Evolutionary conservation across 2,329 filamentous ascomycete genomes (phyloP), one percentile per base, ranked within the genome.

Genomic region (Acrocalymma vagum): DNA sequence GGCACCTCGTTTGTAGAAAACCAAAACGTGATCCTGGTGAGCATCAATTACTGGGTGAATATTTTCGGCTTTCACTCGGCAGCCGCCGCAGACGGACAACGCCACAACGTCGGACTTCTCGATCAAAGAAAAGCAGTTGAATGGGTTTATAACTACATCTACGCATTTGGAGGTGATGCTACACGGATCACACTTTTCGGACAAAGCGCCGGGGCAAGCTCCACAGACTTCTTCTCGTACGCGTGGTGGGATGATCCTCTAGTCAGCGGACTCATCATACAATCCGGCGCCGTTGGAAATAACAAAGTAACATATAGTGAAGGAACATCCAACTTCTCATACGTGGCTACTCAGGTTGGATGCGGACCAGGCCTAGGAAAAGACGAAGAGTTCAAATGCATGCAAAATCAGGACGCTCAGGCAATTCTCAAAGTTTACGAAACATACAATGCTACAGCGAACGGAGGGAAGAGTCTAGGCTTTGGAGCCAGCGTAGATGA

Each of bases 41-140:
- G 64, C 2, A 56, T 74, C 44, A 74, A 73, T 20, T 47, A 42
- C 31, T 53, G 62, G 8, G 18, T 65, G 8, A 62, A 64, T 38
- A 61, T 67, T 38, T 54, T 67, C 18, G 61, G 61, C 2, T 67
- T 65, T 27, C 53, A 61, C 8, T 55, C 54, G 23, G 50, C 53
- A 27, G 36, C 32, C 3, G 59, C 48, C 3, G 18, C 58, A n/a
- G 27, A 29, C 13, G 9, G 9, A 8, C 7, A 14, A 8, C 24
- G 42, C 6, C 51, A 71, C 34, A 82, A 82, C 46, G 51, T 77
- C 2, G 79, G 77, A 2, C 58, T 82, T 3, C 67, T 74, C 6
- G 79, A 84, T 50, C 79, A 82, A 49, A 69, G 78, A 3, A 47
- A 71, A 13, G 77, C 74, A 0, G 50, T 80, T 0, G 73, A 80